Percentiles rank a stretch among this genome's conserved stretches.
Evolutionary conservation across 305 asterid species (phyloP).

Genomic region (Fraxinus paxiana): DNA sequence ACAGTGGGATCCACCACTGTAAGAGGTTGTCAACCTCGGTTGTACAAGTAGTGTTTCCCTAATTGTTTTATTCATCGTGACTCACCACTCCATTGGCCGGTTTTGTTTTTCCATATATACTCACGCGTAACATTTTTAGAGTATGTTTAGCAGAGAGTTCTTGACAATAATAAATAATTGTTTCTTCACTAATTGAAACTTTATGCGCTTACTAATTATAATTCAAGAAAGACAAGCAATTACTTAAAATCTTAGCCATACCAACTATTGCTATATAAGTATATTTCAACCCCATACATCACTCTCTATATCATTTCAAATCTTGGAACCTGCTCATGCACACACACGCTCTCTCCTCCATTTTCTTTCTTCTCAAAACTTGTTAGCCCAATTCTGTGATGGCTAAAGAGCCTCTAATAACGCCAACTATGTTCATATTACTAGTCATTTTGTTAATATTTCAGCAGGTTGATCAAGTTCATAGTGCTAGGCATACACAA

Average conservation of each 20-base stretch:
- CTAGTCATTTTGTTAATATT: background rate
- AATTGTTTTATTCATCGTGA: background rate
- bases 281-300: background rate
- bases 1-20: no score
- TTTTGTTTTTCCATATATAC: background rate
- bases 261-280: background rate
- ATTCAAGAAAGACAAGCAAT: background rate
- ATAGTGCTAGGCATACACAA: constrained; percentile 37
- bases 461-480: constrained; percentile 2
- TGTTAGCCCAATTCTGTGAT: background rate
- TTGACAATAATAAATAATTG: no score
- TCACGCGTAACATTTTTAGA: background rate
- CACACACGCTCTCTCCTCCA: background rate
- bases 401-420: background rate
- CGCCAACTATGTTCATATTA: background rate
- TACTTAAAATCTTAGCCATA: background rate
- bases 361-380: background rate
- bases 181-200: background rate
- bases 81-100: background rate
- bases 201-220: background rate
- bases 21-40: no score
- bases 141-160: no score
- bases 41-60: no score
- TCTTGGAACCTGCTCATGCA: background rate
- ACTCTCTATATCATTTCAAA: background rate